Evolutionary conservation across 371 early-diverging fungal species (phyloP).

Genomic region (Mucor saturninus): DNA sequence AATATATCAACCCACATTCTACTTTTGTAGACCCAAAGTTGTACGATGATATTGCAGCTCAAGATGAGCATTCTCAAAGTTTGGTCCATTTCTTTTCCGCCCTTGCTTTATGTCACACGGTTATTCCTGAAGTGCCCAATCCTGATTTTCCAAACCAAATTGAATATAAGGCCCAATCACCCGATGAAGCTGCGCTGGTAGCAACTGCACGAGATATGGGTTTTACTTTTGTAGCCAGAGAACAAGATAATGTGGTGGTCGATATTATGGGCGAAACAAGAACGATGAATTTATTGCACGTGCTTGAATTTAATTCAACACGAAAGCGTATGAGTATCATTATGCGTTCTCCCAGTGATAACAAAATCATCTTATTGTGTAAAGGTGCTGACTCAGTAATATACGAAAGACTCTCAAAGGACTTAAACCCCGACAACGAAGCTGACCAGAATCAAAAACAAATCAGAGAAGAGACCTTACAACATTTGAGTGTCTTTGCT

Average conservation of each 20-base stretch:
- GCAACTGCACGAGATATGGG: slow-evolving; percentile 89
- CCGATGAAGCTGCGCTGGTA: slow-evolving; percentile 94
- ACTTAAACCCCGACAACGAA: slow-evolving; percentile 43
- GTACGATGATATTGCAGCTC: slow-evolving; percentile 41
- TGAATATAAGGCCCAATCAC: slow-evolving; percentile 91
- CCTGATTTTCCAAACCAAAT: slow-evolving; percentile 51
- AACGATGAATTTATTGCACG: slow-evolving; percentile 68
- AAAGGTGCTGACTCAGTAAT: slow-evolving; percentile 98
- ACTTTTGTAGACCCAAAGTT: slow-evolving; percentile 55
- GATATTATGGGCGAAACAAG: slow-evolving; percentile 77
- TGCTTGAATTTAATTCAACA: slow-evolving; percentile 89
- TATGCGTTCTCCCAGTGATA: slow-evolving; percentile 69
- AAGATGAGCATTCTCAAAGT: slow-evolving; percentile 47
- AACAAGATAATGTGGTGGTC: slow-evolving; percentile 67
- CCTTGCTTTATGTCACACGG: slow-evolving; percentile 82
- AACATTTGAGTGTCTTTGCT: slow-evolving; percentile 72
- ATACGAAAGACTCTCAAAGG: slow-evolving; percentile 70
- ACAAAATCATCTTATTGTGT: slow-evolving; percentile 77
- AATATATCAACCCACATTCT: slow-evolving; percentile 43
- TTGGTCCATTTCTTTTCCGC: slow-evolving; percentile 76
- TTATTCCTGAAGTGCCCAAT: slow-evolving; percentile 64
- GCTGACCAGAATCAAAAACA: slow-evolving; percentile 52
- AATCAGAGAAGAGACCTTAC: slow-evolving; percentile 44
- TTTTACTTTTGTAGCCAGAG: slow-evolving; percentile 81
- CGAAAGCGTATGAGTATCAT: slow-evolving; percentile 90